Conservation (phyloP, 1,284 basidiomycete genomes). For the Tilletiopsis washingtonensis region DNA sequence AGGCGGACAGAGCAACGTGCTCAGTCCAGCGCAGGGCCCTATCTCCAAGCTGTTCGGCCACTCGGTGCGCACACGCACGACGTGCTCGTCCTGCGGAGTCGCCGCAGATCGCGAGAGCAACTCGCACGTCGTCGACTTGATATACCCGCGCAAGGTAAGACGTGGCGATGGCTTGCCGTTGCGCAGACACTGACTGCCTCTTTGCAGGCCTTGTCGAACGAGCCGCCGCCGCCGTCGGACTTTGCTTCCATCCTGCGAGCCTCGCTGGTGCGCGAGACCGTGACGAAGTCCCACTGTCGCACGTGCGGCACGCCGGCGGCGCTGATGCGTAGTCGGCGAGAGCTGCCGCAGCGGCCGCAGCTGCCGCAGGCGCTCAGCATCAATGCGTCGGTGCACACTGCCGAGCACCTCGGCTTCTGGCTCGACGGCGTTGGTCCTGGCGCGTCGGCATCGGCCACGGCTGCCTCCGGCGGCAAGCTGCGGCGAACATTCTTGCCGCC, state of each 20-base stretch:
- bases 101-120: slow-evolving; percentile 51
- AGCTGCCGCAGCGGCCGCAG: slow-evolving; percentile 52
- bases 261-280: slow-evolving; percentile 71
- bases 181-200: no score
- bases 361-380: slow-evolving; percentile 80
- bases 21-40: background rate
- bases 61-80: slow-evolving; percentile 48
- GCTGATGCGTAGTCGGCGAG: slow-evolving; percentile 64
- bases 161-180: background rate
- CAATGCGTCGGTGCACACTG: slow-evolving; percentile 71
- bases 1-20: background rate
- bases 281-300: slow-evolving; percentile 76
- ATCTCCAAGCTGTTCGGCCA: background rate
- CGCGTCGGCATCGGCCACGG: background rate
- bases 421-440: slow-evolving; percentile 51
- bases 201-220: slow-evolving; percentile 52
- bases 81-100: slow-evolving; percentile 70
- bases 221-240: slow-evolving; percentile 53
- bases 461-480: background rate
- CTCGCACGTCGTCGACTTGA: slow-evolving; percentile 61
- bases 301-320: slow-evolving; percentile 66
- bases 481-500: slow-evolving; percentile 24
- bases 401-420: slow-evolving; percentile 72
- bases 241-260: slow-evolving; percentile 67
- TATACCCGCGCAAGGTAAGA: slow-evolving; percentile 65